Conservation (phyloP, 371 early-diverging fungal species). For the Mucor velutinosus region DNA sequence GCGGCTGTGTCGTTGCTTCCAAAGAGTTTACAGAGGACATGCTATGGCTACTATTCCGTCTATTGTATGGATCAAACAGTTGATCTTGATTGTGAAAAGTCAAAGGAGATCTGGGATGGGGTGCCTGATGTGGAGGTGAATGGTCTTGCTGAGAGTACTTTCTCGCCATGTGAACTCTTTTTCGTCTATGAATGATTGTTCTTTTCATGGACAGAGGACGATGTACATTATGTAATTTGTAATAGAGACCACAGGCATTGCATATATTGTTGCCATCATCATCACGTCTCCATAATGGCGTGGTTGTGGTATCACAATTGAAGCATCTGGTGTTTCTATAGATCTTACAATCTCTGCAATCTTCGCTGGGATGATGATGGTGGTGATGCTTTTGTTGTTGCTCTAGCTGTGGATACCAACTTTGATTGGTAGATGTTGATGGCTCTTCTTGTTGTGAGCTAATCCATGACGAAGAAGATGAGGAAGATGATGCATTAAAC, state of each 20-base stretch:
- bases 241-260: conserved; percentile 80
- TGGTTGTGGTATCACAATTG: conserved; percentile 68
- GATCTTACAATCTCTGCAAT: conserved; percentile 12
- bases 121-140: not conserved
- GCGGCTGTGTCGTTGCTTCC: not conserved
- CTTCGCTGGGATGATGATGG: conserved; percentile 1
- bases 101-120: not conserved
- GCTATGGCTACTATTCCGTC: not conserved
- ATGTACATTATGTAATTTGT: conserved; percentile 59
- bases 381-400: not conserved
- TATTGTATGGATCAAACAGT: not conserved
- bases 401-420: not conserved
- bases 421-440: not conserved
- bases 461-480: not conserved
- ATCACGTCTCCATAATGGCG: conserved; percentile 78
- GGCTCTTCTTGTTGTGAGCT: not conserved
- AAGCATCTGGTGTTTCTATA: conserved; percentile 40
- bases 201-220: conserved; percentile 49
- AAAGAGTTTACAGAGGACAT: not conserved
- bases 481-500: not conserved
- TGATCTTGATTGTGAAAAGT: not conserved
- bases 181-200: conserved; percentile 47
- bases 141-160: not conserved
- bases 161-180: conserved; percentile 21
- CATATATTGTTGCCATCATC: conserved; percentile 63